A percentile compares a stretch with the other conserved stretches of the same genome.
phyloP scores from a whole-genome alignment of 768 basidiomycete genomes.

The Suillus ampliporus region DNA sequence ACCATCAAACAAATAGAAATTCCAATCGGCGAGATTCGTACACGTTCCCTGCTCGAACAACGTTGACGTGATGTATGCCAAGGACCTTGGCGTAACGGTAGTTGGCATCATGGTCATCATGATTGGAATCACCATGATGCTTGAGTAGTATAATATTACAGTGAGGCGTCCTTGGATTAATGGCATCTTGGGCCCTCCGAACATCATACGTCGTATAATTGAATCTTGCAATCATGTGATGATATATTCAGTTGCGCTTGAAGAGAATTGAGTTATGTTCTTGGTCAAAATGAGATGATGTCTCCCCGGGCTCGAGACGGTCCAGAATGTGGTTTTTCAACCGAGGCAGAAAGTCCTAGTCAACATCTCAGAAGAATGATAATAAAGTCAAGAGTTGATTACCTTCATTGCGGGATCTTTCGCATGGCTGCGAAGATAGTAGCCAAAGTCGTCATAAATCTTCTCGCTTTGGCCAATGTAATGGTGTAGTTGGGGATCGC shows the following conservation, averaged over 20 bases:
- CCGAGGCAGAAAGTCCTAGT: constrained; percentile 12
- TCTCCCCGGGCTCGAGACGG: constrained; percentile 7
- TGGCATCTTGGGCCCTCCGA: constrained; percentile 42
- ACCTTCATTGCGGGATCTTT: neutral
- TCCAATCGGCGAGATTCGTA: constrained; percentile 4
- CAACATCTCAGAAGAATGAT: neutral
- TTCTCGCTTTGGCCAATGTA: neutral
- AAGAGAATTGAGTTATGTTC: constrained; percentile 28
- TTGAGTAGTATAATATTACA: constrained; percentile 41
- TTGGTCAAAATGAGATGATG: neutral
- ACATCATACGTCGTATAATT: constrained; percentile 31
- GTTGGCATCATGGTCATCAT: neutral
- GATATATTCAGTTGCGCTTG: constrained; percentile 22
- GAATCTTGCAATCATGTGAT: neutral
- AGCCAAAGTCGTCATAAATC: neutral
- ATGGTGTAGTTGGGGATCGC: too few relatives aligned
- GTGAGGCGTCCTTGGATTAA: constrained; percentile 41
- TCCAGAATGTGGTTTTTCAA: constrained; percentile 14
- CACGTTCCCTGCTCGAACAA: neutral
- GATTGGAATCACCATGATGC: too few relatives aligned
- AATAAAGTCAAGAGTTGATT: constrained; percentile 16
- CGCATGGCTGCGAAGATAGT: constrained; percentile 3
- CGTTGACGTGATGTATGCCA: constrained; percentile 7
- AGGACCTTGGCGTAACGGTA: constrained; percentile 5
- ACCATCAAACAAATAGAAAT: constrained; percentile 8